A percentile compares a stretch with the other conserved stretches of the same genome.
Conservation (phyloP, 805 yeast genomes). For the Diddensiella santjacobensis region DNA sequence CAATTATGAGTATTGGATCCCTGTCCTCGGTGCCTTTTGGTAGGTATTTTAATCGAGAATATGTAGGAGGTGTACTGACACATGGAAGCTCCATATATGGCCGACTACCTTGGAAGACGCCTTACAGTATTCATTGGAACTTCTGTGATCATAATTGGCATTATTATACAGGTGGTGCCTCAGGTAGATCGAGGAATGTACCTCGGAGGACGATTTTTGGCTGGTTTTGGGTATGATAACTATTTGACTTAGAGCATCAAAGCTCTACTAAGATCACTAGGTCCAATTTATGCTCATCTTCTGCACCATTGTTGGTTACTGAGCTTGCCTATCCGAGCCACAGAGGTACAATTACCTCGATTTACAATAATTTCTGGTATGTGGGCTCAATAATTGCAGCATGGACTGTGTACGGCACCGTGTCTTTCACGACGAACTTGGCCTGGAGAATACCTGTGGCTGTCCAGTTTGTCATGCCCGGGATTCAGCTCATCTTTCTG, state of each 20-base stretch:
- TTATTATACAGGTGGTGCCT: constrained; percentile 3
- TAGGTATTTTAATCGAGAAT: too few relatives aligned
- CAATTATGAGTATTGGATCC: constrained; percentile 3
- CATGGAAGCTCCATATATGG: constrained; percentile 53
- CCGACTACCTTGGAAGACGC: constrained; percentile 39
- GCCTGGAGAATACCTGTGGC: constrained; percentile 74
- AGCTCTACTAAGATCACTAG: neutral
- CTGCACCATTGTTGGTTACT: constrained; percentile 7
- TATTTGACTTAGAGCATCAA: too few relatives aligned
- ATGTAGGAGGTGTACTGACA: too few relatives aligned
- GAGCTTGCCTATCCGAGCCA: constrained; percentile 16
- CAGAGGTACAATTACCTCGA: constrained; percentile 9
- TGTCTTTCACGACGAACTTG: constrained; percentile 38
- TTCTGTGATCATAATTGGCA: neutral
- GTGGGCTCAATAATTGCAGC: constrained; percentile 52
- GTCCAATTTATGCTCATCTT: constrained; percentile 39
- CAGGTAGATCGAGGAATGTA: neutral
- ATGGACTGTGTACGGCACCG: constrained; percentile 56
- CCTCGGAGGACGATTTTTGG: constrained; percentile 5
- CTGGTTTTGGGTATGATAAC: constrained; percentile 9
- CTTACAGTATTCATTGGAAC: neutral
- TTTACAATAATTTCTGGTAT: constrained; percentile 46
- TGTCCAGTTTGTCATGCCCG: constrained; percentile 58
- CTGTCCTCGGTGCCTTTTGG: too few relatives aligned
- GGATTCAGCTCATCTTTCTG: constrained; percentile 49